Base-by-base conservation (phyloP, 768 basidiomycete species). In the Phaeotremella fagi region DNA sequence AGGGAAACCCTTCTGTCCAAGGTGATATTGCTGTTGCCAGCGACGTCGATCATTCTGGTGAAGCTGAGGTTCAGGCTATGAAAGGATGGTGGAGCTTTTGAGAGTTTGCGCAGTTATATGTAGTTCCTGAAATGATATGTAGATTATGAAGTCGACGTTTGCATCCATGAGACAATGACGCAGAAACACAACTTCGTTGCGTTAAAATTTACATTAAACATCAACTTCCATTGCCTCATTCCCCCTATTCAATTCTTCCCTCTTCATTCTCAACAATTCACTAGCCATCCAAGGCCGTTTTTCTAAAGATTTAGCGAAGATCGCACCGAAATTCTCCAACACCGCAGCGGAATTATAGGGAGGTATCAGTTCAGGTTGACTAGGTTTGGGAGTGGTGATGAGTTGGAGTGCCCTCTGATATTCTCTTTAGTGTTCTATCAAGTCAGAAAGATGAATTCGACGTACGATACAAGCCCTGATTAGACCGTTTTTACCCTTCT, bases 401-500 rank as follows among this genome's bases (percentile, higher is more conserved):
- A 36, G 24, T 6, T 25, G 22, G 18, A 65, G 36, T 2, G 63
- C 63, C 20, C 41, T 36, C 57, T 59, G 46, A 25, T 14, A 12
- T 22, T 16, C 11, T 5, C 20, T 14, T 5, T 12, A 25, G 45
- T 16, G 31, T 7, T 16, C 31, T 7, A 33, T 16, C 16, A 33
- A 33, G 31, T 7, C 7, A 33, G 31, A 7, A 33, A 33, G 31
- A 33, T 7, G 25, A 4, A 22, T 1, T 16, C 36, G 14, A 59
- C 60, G 28, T 45, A 65, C 63, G 4, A 59, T 50, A 9, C 54
- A 50, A 26, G 68, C 68, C 36, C 57, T 66, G 22, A 62, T 50
- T 37, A 70, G 29, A 5, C 57, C 57, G 24, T 52, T 55, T 27
- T 53, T 60, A 16, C 51, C 54, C 18, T 50, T 60, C 37, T 48